Conservation (phyloP, 2,329 filamentous ascomycete species). For the Elsinoe fawcettii region DNA sequence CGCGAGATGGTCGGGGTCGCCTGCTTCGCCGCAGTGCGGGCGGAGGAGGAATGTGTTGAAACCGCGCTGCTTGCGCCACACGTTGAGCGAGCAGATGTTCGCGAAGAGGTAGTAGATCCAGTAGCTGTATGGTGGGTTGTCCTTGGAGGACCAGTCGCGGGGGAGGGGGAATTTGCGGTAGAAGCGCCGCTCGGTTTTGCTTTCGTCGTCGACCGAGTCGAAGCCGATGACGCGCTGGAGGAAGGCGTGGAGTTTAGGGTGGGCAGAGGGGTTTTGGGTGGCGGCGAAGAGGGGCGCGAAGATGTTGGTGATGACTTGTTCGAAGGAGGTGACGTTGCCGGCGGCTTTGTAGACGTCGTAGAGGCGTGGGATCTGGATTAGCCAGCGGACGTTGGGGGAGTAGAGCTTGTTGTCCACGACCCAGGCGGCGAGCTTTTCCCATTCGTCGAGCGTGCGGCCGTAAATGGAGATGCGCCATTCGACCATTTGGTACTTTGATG, state of each 20-base stretch:
- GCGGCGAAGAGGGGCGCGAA: constrained; percentile 94
- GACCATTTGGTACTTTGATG: constrained; percentile 99
- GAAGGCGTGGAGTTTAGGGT: constrained; percentile 92
- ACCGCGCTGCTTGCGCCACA: constrained; percentile 79
- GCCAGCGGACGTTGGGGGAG: constrained; percentile 94
- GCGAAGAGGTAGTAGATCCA: constrained; percentile 98
- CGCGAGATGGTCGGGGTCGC: constrained; percentile 91
- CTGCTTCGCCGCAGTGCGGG: constrained; percentile 93
- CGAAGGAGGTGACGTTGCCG: constrained; percentile 78
- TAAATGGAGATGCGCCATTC: constrained; percentile 99
- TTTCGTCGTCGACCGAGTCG: constrained; percentile 96
- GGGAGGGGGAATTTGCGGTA: constrained; percentile 93
- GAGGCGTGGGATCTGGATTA: constrained; percentile 88
- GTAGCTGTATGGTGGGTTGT: constrained; percentile 97
- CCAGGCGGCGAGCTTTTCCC: constrained; percentile 97
- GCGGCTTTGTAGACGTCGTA: constrained; percentile 94
- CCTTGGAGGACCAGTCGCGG: constrained; percentile 77
- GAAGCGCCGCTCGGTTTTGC: constrained; percentile 88
- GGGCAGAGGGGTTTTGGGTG: constrained; percentile 73
- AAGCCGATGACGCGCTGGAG: constrained; percentile 92
- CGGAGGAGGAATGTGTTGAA: constrained; percentile 94
- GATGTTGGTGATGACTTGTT: constrained; percentile 82
- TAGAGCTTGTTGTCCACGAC: constrained; percentile 97
- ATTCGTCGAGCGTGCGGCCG: constrained; percentile 83
- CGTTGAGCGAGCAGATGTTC: constrained; percentile 87